Evolutionary conservation across 352 stramenopile genomes (phyloP), one percentile per base, ranked within the genome.

Genomic region (Pseudoperonospora humuli): DNA sequence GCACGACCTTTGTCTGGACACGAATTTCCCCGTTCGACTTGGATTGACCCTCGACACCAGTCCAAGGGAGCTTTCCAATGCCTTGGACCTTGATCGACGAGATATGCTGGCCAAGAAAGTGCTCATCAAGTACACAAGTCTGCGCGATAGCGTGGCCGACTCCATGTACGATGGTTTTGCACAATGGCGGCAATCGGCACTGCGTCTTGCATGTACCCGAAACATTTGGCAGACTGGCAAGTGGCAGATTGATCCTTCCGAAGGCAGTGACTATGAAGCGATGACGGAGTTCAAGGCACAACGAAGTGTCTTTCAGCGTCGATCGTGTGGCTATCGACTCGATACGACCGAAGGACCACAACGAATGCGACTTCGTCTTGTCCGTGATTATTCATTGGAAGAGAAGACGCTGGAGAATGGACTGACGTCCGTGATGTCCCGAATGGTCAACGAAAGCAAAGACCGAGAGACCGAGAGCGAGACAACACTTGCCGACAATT

Each of bases 311-410:
- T 78, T 76, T 18, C 69, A 81, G 37, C 57, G 59, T 2, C 74
- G 49, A 20, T 41, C 33, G 15, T 44, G 61, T 53, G 63, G 59
- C 1, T 70, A 76, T 42, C 42, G 47, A 5, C 15, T 85, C 9
- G 72, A 85, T 31, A 57, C 45, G 13, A 79, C 65, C 0, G 72
- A 85, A 37, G 67, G 70, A 1, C 72, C 72, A 0, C 50, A 74
- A 20, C 64, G 72, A 10, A 78, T 81, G 60, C 45, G 72, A 7
- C 31, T 79, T 27, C 64, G 67, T 7, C 56, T 85, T 13, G 41
- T 76, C 2, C 51, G 50, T n/a, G 64, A 66, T 37, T 76, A 75
- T 23, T 17, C 10, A 14, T 21, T 13, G 3, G 34, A 49, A 17
- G 23, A 48, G 21, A 40, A 19, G 27, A 10, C 24, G n/a, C n/a